phyloP scores from a whole-genome alignment of 805 yeast species.

The Metschnikowia lachancei region DNA sequence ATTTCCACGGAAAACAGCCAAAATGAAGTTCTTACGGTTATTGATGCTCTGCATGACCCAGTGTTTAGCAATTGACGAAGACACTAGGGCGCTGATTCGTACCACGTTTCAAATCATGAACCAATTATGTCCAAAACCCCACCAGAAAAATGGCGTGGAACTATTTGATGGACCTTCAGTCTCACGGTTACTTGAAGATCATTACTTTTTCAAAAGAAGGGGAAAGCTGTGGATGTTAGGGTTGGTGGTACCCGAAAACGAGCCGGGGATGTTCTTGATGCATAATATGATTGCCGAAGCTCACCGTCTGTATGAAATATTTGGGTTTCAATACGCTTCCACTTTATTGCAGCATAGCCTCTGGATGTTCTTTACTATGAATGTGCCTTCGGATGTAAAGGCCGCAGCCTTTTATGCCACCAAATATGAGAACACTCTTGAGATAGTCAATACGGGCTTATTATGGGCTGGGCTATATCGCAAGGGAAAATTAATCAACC shows the following conservation, averaged over 20 bases:
- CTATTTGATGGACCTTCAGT: background rate
- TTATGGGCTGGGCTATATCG: slow-evolving; percentile 7
- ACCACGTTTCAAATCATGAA: slow-evolving; percentile 6
- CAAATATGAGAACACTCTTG: background rate
- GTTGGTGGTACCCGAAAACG: background rate
- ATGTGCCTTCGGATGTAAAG: background rate
- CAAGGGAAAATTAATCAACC: background rate
- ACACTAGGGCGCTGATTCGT: background rate
- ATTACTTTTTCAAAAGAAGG: background rate
- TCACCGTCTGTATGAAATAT: background rate
- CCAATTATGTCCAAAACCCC: background rate
- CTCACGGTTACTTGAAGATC: background rate
- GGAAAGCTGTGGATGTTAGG: background rate
- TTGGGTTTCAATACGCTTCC: slow-evolving; percentile 3
- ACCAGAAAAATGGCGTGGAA: too few species aligned
- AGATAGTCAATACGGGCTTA: slow-evolving; percentile 3
- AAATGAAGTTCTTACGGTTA: too few species aligned
- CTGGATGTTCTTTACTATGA: background rate
- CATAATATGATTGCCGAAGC: background rate
- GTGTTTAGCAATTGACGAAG: background rate
- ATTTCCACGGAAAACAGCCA: too few species aligned
- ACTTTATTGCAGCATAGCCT: background rate
- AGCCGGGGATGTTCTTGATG: background rate
- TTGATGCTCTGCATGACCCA: background rate
- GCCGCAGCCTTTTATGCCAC: slow-evolving; percentile 4